Evolutionary conservation across 164 flowering plant species (phyloP).

Genomic region (Vitis rupestris): DNA sequence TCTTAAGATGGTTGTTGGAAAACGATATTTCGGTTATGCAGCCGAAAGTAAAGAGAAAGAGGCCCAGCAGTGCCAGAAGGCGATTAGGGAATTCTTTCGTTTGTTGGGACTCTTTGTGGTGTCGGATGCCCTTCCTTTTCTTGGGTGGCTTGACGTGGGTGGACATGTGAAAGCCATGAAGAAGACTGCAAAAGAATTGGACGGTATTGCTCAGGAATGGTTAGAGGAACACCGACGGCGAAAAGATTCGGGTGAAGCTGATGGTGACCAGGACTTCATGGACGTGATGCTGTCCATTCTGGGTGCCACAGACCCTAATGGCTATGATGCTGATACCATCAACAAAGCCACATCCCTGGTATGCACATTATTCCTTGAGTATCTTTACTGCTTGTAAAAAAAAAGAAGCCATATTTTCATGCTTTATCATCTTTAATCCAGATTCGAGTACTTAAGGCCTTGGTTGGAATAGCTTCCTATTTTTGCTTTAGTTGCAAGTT

Average conservation of each 20-base stretch:
- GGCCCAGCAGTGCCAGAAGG: slow-evolving; percentile 11
- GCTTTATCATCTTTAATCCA: too few species aligned
- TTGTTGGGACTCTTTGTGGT: slow-evolving; percentile 19
- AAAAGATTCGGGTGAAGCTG: slow-evolving; percentile 1
- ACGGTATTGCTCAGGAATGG: slow-evolving; percentile 21
- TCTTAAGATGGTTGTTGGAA: slow-evolving; percentile 28
- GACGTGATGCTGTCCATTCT: slow-evolving; percentile 19
- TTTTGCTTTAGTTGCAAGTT: too few species aligned
- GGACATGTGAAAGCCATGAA: slow-evolving; percentile 38
- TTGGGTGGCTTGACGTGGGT: slow-evolving; percentile 33
- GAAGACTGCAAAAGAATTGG: slow-evolving; percentile 26
- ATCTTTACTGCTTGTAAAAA: too few species aligned
- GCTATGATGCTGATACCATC: slow-evolving; percentile 15
- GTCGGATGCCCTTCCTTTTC: slow-evolving; percentile 28
- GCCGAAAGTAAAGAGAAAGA: slow-evolving; percentile 12
- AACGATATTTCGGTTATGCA: slow-evolving; percentile 13
- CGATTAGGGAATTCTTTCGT: slow-evolving; percentile 19
- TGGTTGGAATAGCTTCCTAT: too few species aligned
- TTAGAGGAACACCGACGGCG: slow-evolving; percentile 27
- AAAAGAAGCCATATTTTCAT: too few species aligned
- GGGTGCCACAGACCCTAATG: neutral
- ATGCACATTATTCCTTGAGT: neutral
- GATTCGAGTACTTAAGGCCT: too few species aligned
- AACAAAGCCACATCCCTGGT: slow-evolving; percentile 14
- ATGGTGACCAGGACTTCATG: slow-evolving; percentile 27